phyloP scores from a whole-genome alignment of 257 asterid species.

The Salvia hispanica region DNA sequence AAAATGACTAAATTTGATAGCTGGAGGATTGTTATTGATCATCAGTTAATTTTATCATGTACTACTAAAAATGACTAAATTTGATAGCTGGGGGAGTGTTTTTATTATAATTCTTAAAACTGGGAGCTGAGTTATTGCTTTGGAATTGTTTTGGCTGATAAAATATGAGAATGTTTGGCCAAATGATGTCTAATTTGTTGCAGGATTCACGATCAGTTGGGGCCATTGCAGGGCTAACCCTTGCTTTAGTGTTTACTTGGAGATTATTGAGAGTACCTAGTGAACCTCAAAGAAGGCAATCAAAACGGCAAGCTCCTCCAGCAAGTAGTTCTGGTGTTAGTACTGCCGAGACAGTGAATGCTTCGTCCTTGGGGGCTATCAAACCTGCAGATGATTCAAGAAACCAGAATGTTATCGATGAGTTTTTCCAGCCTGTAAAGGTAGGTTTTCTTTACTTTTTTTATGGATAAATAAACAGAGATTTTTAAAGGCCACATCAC shows the following conservation, averaged over 20 bases:
- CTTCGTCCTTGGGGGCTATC: slow-evolving; percentile 40
- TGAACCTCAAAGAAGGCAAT: slow-evolving; percentile 63
- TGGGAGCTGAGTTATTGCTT: slow-evolving; percentile 6
- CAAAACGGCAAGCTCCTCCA: slow-evolving; percentile 59
- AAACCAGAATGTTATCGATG: slow-evolving; percentile 79
- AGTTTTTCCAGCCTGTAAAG: slow-evolving; percentile 78
- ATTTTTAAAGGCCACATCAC: no score
- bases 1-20: no score
- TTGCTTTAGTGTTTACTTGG: slow-evolving; percentile 85
- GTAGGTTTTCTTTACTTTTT: slow-evolving; percentile 34
- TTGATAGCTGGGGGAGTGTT: slow-evolving; percentile 1
- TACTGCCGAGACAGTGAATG: slow-evolving; percentile 42
- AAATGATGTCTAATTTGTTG: slow-evolving; percentile 21
- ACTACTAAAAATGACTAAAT: neutral
- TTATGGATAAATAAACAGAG: no score
- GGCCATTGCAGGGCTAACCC: slow-evolving; percentile 79
- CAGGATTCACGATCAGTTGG: slow-evolving; percentile 85
- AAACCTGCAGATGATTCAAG: slow-evolving; percentile 62
- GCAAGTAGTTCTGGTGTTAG: slow-evolving; percentile 55
- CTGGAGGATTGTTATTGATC: no score
- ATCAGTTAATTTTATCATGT: neutral
- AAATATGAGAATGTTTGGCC: neutral
- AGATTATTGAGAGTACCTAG: slow-evolving; percentile 68
- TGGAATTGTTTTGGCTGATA: neutral
- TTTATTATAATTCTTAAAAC: neutral